These are phyloP conservation scores for Rhododendron ferrugineum DNA, from an alignment of 148 eudicot species.

Conservation along the genomic window DNA sequence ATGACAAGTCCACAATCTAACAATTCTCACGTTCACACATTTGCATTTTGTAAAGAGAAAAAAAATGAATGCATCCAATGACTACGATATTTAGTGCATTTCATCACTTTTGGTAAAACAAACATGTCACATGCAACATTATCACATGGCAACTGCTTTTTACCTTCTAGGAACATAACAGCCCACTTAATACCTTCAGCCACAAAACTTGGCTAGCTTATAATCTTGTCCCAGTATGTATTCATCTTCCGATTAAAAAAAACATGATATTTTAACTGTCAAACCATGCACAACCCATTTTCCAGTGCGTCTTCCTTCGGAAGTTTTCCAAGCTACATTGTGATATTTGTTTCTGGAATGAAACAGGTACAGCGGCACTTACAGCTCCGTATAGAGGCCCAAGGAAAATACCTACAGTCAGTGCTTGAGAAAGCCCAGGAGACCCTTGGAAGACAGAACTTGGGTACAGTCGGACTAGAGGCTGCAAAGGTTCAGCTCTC, in stretches of 20 bases:
- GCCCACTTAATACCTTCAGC: neutral
- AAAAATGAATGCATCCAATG: neutral
- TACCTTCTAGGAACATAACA: neutral
- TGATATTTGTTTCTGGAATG: neutral
- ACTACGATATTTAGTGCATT: neutral
- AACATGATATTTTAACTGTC: neutral
- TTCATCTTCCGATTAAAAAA: neutral
- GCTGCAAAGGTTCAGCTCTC: slow-evolving; percentile 77
- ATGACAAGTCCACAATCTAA: neutral
- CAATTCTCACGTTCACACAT: neutral
- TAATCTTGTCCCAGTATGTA: neutral
- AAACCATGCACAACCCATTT: neutral
- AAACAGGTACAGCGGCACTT: slow-evolving; percentile 80
- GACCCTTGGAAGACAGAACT: slow-evolving; percentile 71
- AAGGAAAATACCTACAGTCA: slow-evolving; percentile 81
- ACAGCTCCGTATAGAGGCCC: slow-evolving; percentile 85
- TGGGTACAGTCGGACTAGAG: slow-evolving; percentile 66
- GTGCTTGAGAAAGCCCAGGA: slow-evolving; percentile 88
- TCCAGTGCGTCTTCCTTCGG: neutral
- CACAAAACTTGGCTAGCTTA: neutral
- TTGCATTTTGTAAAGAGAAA: neutral
- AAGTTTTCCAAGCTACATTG: neutral
- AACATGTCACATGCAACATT: neutral
- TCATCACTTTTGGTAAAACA: neutral
- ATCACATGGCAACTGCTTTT: neutral